Conservation (phyloP, 2,329 filamentous ascomycete genomes). For the Paramyrothecium sp. region DNA sequence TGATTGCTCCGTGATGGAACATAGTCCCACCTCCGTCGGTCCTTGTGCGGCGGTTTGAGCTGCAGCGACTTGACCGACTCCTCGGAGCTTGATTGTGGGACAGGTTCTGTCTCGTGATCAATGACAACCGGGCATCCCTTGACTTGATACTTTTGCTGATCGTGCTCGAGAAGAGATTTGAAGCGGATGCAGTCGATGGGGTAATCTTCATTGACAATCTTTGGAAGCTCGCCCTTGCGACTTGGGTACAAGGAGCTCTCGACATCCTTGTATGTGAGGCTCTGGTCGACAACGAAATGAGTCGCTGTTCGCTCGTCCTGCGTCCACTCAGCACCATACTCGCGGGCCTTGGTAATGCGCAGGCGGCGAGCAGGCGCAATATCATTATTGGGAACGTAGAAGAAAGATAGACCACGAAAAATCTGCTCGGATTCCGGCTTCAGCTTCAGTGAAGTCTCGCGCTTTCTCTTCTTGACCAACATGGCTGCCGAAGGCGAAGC, state of each 20-base stretch:
- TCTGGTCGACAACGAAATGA: slow-evolving; percentile 77
- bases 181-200: slow-evolving; percentile 67
- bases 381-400: slow-evolving; percentile 81
- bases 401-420: slow-evolving; percentile 62
- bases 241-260: slow-evolving; percentile 38
- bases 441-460: slow-evolving; percentile 35
- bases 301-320: slow-evolving; percentile 60
- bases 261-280: slow-evolving; percentile 63
- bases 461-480: slow-evolving; percentile 45
- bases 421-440: slow-evolving; percentile 54
- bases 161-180: slow-evolving; percentile 55
- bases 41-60: slow-evolving; percentile 44
- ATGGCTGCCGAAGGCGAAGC: slow-evolving; percentile 21
- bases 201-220: slow-evolving; percentile 67
- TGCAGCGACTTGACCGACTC: slow-evolving; percentile 38
- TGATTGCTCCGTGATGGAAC: slow-evolving; percentile 33
- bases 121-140: slow-evolving; percentile 39
- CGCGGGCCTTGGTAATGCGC: slow-evolving; percentile 72
- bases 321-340: slow-evolving; percentile 74
- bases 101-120: not conserved
- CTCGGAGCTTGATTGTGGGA: slow-evolving; percentile 8
- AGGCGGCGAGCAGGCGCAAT: slow-evolving; percentile 63
- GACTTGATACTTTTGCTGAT: slow-evolving; percentile 58
- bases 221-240: slow-evolving; percentile 21
- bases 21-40: slow-evolving; percentile 36